phyloP scores from a whole-genome alignment of 2,329 filamentous ascomycete genomes.

The Neofusicoccum ribis region DNA sequence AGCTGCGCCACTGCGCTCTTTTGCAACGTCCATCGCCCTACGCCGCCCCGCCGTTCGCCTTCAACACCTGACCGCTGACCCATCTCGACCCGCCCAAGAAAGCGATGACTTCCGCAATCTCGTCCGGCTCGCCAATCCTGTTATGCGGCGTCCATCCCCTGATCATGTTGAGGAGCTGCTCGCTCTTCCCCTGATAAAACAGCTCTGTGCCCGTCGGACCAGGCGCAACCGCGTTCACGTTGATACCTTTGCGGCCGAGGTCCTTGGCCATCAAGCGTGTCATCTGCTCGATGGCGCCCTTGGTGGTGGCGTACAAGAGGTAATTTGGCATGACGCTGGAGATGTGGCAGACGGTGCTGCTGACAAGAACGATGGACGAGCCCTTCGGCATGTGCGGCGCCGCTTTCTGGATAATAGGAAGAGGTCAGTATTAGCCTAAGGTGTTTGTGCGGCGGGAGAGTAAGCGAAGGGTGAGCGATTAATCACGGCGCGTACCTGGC shows the following conservation, averaged over 20 bases:
- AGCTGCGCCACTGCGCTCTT: background rate
- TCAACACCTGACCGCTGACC: constrained; percentile 30
- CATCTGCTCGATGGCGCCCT: constrained; percentile 63
- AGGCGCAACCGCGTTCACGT: constrained; percentile 54
- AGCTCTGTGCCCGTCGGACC: constrained; percentile 59
- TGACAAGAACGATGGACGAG: constrained; percentile 23
- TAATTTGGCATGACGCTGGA: constrained; percentile 51
- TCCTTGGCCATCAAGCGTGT: constrained; percentile 58
- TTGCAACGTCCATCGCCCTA: background rate
- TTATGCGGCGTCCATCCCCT: background rate
- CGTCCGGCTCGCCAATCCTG: constrained; percentile 27
- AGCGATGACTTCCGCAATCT: constrained; percentile 29
- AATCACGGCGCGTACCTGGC: constrained; percentile 1
- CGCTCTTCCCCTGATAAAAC: constrained; percentile 38
- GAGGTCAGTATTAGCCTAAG: constrained; percentile 4
- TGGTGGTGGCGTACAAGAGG: constrained; percentile 45
- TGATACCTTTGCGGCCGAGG: constrained; percentile 53
- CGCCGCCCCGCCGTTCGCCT: constrained; percentile 31
- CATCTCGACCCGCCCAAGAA: constrained; percentile 26
- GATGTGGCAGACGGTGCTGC: constrained; percentile 45
- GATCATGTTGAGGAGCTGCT: constrained; percentile 40
- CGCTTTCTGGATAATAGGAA: constrained; percentile 40
- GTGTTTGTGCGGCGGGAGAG: too few relatives aligned
- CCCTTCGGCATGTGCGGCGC: constrained; percentile 52
- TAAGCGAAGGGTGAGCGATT: constrained; percentile 3